These are phyloP conservation scores for Cladochytrium replicatum DNA, from an alignment of 192 early-diverging fungal species.

Conservation along the genomic window DNA sequence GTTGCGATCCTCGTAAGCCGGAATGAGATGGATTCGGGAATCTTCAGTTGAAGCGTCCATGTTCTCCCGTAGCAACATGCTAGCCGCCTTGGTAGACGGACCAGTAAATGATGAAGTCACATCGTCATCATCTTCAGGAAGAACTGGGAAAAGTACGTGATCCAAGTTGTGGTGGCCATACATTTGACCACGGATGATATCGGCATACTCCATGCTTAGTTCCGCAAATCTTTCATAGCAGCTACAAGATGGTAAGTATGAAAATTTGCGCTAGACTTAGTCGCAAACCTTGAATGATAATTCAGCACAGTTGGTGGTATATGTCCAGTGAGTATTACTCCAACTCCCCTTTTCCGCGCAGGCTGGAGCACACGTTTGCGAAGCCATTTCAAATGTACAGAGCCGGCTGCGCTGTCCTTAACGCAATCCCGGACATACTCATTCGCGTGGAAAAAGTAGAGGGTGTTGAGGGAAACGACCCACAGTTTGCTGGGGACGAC, in stretches of 20 bases:
- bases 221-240: conserved; percentile 16
- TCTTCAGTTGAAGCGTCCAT: too few species aligned
- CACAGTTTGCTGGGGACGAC: not conserved
- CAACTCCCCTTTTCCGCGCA: conserved; percentile 2
- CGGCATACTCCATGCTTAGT: conserved; percentile 17
- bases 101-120: too few species aligned
- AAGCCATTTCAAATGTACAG: conserved; percentile 14
- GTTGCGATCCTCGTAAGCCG: too few species aligned
- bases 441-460: conserved; percentile 24
- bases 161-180: conserved; percentile 34
- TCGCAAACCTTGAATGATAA: not conserved
- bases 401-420: conserved; percentile 11
- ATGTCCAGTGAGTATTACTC: conserved; percentile 24
- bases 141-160: too few species aligned
- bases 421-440: conserved; percentile 13
- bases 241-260: not conserved
- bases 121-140: too few species aligned
- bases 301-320: conserved; percentile 25
- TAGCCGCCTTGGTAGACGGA: too few species aligned
- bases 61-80: too few species aligned
- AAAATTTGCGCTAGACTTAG: not conserved
- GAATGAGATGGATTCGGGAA: too few species aligned
- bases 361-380: conserved; percentile 12
- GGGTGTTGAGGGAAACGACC: conserved; percentile 24
- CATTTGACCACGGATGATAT: conserved; percentile 23